Evolutionary conservation across 176 grass and related monocot species (phyloP).

Genomic region (Eleusine coracana): DNA sequence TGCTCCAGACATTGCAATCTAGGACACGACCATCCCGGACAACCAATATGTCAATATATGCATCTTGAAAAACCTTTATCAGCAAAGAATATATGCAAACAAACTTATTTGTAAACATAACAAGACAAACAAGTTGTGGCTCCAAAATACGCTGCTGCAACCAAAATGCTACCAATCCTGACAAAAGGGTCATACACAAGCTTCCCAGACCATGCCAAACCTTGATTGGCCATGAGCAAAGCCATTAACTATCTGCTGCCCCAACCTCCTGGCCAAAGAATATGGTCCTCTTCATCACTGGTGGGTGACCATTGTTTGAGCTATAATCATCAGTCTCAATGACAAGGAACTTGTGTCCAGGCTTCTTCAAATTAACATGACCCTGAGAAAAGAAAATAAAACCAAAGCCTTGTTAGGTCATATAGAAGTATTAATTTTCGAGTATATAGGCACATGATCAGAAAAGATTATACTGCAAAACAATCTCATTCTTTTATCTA

Average conservation of each 20-base stretch:
- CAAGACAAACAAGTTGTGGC: conserved; percentile 88
- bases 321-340: conserved; percentile 96
- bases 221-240: conserved; percentile 97
- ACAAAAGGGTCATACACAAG: conserved; percentile 96
- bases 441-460: no score
- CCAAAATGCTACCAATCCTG: conserved; percentile 87
- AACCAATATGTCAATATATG: conserved; percentile 99
- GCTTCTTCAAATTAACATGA: conserved; percentile 77
- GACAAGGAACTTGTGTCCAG: conserved; percentile 82
- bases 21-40: conserved; percentile 92
- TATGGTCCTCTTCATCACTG: conserved; percentile 62
- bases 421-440: no score
- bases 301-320: conserved; percentile 77
- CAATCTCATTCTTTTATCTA: no score
- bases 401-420: neutral
- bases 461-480: no score
- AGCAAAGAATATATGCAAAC: conserved; percentile 14
- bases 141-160: conserved; percentile 95
- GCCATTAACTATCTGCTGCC: conserved; percentile 87
- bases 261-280: conserved; percentile 59
- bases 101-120: conserved; percentile 13
- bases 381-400: conserved; percentile 48
- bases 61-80: conserved; percentile 71
- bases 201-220: conserved; percentile 62
- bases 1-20: conserved; percentile 96